Conservation (phyloP, 2,329 filamentous ascomycete genomes). For the Diaporthe citriasiana region DNA sequence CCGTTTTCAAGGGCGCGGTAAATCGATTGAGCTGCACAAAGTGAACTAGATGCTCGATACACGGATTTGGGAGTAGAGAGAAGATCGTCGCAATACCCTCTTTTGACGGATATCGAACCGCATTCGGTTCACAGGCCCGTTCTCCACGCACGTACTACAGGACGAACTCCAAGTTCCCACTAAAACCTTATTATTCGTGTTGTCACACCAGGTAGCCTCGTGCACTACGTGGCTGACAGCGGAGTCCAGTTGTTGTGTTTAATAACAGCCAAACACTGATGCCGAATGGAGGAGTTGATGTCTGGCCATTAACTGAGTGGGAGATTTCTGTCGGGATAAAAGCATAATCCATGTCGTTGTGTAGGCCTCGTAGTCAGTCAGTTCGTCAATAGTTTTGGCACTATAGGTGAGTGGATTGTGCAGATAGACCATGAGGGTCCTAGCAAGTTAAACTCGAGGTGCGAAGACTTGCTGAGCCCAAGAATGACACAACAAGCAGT, state of each 20-base stretch:
- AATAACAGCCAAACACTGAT: background rate
- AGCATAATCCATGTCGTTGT: background rate
- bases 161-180: background rate
- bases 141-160: background rate
- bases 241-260: background rate
- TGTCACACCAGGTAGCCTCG: background rate
- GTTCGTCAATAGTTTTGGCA: background rate
- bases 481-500: no score
- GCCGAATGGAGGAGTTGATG: background rate
- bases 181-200: background rate
- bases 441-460: background rate
- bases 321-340: background rate
- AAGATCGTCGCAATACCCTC: background rate
- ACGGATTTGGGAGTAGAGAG: background rate
- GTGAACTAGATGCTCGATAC: background rate
- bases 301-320: background rate
- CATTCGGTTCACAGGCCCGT: background rate
- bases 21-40: no score
- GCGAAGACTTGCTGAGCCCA: no score
- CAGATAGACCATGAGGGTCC: accelerated
- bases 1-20: background rate
- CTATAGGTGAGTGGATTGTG: background rate
- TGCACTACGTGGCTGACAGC: background rate
- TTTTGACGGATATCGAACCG: constrained; percentile 1
- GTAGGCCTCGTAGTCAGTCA: background rate